These are phyloP conservation scores for Microdochium trichocladiopsis DNA, from an alignment of 2,329 filamentous ascomycete species.

Conservation along the genomic window DNA sequence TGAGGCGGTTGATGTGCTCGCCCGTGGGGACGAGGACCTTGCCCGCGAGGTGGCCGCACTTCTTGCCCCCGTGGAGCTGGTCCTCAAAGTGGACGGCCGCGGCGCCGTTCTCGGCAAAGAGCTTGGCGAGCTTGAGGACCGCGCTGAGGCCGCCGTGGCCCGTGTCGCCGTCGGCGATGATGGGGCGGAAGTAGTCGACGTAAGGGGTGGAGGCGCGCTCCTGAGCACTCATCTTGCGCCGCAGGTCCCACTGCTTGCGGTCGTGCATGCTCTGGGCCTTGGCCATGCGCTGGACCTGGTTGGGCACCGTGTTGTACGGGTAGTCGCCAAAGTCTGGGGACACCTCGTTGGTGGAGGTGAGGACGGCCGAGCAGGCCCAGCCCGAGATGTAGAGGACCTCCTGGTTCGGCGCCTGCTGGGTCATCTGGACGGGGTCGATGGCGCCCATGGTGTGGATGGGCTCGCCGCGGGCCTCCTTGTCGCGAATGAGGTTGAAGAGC, in stretches of 20 bases:
- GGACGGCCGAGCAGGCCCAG: constrained; percentile 91
- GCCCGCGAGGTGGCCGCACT: constrained; percentile 92
- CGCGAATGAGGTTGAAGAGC: constrained; percentile 80
- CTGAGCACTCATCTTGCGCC: constrained; percentile 69
- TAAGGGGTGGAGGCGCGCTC: constrained; percentile 74
- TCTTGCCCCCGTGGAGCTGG: constrained; percentile 95
- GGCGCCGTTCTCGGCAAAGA: constrained; percentile 95
- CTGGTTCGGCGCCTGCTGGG: constrained; percentile 92
- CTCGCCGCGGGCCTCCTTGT: constrained; percentile 69
- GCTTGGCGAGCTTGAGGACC: constrained; percentile 91
- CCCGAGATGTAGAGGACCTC: constrained; percentile 95
- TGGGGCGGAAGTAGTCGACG: constrained; percentile 86
- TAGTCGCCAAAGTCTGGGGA: constrained; percentile 98
- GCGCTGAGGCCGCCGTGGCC: constrained; percentile 89
- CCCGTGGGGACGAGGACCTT: constrained; percentile 92
- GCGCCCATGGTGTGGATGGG: constrained; percentile 97
- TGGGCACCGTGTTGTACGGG: constrained; percentile 97
- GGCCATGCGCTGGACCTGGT: constrained; percentile 92
- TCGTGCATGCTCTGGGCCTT: constrained; percentile 98
- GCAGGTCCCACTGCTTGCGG: constrained; percentile 84
- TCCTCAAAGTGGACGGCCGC: constrained; percentile 97
- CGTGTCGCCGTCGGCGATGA: constrained; percentile 93
- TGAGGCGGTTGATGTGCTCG: constrained; percentile 93
- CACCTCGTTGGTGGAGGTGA: constrained; percentile 94
- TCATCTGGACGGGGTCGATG: constrained; percentile 99